Evolutionary conservation across 768 basidiomycete genomes (phyloP).

Genomic region (Rhodocollybia butyracea): DNA sequence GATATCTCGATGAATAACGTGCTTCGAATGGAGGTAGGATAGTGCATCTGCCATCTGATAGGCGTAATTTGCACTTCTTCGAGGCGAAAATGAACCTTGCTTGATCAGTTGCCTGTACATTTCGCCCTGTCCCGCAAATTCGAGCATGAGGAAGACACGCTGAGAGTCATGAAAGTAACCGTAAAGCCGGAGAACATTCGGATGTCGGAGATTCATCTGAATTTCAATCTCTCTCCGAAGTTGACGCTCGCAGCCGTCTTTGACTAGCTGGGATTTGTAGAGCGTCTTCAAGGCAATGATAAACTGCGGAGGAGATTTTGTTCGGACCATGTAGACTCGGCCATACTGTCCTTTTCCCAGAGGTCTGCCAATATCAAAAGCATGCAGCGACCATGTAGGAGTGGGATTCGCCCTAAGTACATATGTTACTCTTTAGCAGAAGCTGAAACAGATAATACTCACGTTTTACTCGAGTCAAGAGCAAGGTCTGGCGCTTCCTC

Average conservation of each 20-base stretch:
- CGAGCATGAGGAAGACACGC: slow-evolving; percentile 96
- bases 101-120: slow-evolving; percentile 94
- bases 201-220: slow-evolving; percentile 93
- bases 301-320: slow-evolving; percentile 84
- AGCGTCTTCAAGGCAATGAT: slow-evolving; percentile 97
- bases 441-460: slow-evolving; percentile 18
- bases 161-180: slow-evolving; percentile 98
- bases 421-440: background rate
- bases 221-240: slow-evolving; percentile 98
- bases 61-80: slow-evolving; percentile 83
- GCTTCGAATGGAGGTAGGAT: slow-evolving; percentile 86
- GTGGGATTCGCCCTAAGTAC: slow-evolving; percentile 60
- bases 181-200: slow-evolving; percentile 89
- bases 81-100: slow-evolving; percentile 83
- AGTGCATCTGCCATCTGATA: slow-evolving; percentile 98
- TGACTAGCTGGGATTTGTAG: slow-evolving; percentile 93
- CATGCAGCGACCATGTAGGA: slow-evolving; percentile 77
- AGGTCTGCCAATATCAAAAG: slow-evolving; percentile 93
- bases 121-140: slow-evolving; percentile 96
- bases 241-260: slow-evolving; percentile 92
- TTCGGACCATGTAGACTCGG: slow-evolving; percentile 97
- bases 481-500: slow-evolving; percentile 80
- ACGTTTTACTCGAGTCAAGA: slow-evolving; percentile 80
- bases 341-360: slow-evolving; percentile 99
- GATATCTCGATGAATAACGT: slow-evolving; percentile 98